Evolutionary conservation across 345 rosid species (phyloP).

Genomic region (Syzygium oleosum): DNA sequence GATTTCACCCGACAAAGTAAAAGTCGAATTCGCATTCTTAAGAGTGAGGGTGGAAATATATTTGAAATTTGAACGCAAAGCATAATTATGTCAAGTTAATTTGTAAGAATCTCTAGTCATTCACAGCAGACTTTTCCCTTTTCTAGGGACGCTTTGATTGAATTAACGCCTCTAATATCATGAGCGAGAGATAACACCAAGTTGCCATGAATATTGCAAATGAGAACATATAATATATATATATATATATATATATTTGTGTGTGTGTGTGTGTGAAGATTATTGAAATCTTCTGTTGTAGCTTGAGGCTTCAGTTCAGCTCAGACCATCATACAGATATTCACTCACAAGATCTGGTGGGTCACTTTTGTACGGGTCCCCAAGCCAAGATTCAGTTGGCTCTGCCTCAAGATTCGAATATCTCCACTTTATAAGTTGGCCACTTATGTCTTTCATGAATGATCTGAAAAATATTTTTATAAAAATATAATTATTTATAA

Average conservation of each 20-base stretch:
- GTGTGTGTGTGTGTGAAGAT: background rate
- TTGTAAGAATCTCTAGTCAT: background rate
- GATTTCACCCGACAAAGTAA: background rate
- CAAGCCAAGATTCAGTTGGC: background rate
- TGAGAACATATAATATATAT: too few relatives aligned
- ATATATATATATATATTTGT: too few relatives aligned
- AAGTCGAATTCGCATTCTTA: background rate
- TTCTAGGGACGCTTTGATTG: background rate
- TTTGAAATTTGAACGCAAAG: background rate
- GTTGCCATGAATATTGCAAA: background rate
- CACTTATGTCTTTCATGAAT: background rate
- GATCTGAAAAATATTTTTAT: background rate
- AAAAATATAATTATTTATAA: background rate
- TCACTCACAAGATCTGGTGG: background rate
- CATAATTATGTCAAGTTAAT: background rate
- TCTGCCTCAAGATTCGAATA: background rate
- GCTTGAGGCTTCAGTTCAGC: background rate
- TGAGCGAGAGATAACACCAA: background rate
- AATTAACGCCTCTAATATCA: background rate
- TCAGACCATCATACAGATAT: background rate
- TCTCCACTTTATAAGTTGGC: background rate
- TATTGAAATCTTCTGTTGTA: background rate
- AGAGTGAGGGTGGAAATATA: background rate
- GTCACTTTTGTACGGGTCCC: background rate
- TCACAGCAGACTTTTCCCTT: background rate